Conservation (phyloP, 2,329 filamentous ascomycete genomes). For the Ceratocystis harringtonii region DNA sequence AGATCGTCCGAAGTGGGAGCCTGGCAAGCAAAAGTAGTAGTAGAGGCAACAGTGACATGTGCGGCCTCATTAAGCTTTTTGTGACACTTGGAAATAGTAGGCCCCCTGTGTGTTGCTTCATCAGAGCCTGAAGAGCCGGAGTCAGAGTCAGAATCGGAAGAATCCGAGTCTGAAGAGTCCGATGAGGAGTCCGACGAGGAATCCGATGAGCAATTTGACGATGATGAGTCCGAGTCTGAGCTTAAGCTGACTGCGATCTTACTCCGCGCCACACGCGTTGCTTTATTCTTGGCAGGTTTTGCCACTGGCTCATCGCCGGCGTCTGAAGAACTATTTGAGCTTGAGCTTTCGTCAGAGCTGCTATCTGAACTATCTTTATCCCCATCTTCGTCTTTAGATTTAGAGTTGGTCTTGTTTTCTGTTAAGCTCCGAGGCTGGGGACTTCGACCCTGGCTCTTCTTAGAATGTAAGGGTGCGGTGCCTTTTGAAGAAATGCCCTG, state of each 20-base stretch:
- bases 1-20: neutral
- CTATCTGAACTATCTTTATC: constrained; percentile 6
- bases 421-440: neutral
- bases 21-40: neutral
- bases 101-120: neutral
- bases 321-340: constrained; percentile 11
- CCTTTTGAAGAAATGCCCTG: neutral
- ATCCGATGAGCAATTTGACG: neutral
- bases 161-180: constrained; percentile 6
- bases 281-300: neutral
- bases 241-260: no score
- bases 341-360: neutral
- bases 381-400: neutral
- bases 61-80: neutral
- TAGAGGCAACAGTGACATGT: neutral
- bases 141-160: constrained; percentile 7
- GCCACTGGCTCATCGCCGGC: constrained; percentile 11
- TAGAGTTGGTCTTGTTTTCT: neutral
- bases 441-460: neutral
- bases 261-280: no score
- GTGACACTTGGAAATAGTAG: neutral
- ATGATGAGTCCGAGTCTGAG: constrained; percentile 14
- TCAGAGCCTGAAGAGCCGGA: neutral
- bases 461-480: neutral
- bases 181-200: neutral